Conservation (phyloP, 2,329 filamentous ascomycete species). For the Stylonectria norvegica region DNA sequence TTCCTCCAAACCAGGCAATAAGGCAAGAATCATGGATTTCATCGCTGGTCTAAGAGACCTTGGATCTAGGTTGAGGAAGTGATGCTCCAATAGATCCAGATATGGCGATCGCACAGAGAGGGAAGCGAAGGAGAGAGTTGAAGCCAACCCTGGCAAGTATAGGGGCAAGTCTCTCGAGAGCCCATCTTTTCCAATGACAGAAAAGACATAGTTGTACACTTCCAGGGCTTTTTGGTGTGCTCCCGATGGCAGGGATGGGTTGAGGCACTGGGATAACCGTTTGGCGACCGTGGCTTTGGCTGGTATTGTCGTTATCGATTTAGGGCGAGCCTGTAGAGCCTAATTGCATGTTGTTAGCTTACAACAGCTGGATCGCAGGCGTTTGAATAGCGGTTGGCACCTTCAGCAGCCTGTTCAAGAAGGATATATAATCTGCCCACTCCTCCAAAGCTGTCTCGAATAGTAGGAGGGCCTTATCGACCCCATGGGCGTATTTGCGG, state of each 20-base stretch:
- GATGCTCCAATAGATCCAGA: constrained; percentile 75
- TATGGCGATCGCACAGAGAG: constrained; percentile 84
- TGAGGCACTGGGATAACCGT: constrained; percentile 90
- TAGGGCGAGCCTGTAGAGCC: constrained; percentile 84
- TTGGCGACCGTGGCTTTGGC: constrained; percentile 82
- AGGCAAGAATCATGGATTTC: constrained; percentile 83
- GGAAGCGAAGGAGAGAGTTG: constrained; percentile 91
- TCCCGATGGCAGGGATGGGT: constrained; percentile 87
- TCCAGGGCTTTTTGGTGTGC: constrained; percentile 97
- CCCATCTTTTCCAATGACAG: constrained; percentile 75
- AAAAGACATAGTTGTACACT: constrained; percentile 87
- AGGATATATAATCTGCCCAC: constrained; percentile 99
- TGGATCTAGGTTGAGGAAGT: constrained; percentile 71
- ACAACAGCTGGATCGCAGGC: neutral
- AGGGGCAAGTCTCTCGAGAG: constrained; percentile 78
- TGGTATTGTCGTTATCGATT: constrained; percentile 69
- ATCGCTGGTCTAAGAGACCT: constrained; percentile 76
- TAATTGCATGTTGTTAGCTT: constrained; percentile 34
- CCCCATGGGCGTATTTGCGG: constrained; percentile 82
- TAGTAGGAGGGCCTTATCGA: constrained; percentile 81
- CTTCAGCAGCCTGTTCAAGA: constrained; percentile 86
- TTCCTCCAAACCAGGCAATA: constrained; percentile 89
- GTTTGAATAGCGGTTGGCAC: constrained; percentile 39
- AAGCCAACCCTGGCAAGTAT: constrained; percentile 84
- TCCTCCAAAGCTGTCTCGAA: constrained; percentile 94